These are phyloP conservation scores for Cryphonectria carpinicola DNA, from an alignment of 2,329 filamentous ascomycete genomes.

Conservation along the genomic window DNA sequence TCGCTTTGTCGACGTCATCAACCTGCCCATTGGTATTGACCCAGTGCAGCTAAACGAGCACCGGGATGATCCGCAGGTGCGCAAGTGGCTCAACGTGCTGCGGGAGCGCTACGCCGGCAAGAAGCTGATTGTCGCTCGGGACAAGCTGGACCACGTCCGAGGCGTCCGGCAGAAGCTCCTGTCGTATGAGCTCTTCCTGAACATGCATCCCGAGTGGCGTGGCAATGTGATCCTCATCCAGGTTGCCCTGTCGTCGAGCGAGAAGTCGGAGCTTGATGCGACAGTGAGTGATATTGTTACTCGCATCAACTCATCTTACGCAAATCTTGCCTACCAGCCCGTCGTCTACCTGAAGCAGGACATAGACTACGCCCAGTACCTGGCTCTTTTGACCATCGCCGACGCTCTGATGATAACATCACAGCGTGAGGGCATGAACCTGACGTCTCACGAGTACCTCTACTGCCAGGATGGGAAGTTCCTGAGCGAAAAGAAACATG, in stretches of 20 bases:
- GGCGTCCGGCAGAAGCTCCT: constrained; percentile 93
- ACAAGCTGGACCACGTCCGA: constrained; percentile 91
- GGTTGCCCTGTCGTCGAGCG: constrained; percentile 87
- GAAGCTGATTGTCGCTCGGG: constrained; percentile 86
- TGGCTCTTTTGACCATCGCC: constrained; percentile 87
- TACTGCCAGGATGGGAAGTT: constrained; percentile 86
- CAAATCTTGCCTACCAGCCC: constrained; percentile 88
- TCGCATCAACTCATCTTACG: constrained; percentile 88
- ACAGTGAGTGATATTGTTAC: constrained; percentile 93
- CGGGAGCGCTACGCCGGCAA: constrained; percentile 85
- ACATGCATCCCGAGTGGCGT: constrained; percentile 88
- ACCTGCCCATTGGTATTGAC: constrained; percentile 88
- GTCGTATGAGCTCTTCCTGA: constrained; percentile 90
- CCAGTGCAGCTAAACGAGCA: constrained; percentile 74
- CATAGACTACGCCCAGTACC: constrained; percentile 88
- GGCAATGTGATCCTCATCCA: constrained; percentile 91
- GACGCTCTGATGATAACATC: constrained; percentile 94
- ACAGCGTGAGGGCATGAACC: constrained; percentile 95
- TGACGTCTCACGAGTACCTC: constrained; percentile 92
- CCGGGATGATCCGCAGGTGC: constrained; percentile 73
- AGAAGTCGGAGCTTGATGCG: constrained; percentile 84
- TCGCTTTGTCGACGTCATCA: constrained; percentile 87
- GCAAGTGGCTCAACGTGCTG: constrained; percentile 78
- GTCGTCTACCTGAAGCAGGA: constrained; percentile 95
- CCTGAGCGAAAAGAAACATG: constrained; percentile 74